A percentile compares a stretch with the other conserved stretches of the same genome.
Evolutionary conservation across 352 stramenopile species (phyloP).

Genomic region (Phytophthora multivora): DNA sequence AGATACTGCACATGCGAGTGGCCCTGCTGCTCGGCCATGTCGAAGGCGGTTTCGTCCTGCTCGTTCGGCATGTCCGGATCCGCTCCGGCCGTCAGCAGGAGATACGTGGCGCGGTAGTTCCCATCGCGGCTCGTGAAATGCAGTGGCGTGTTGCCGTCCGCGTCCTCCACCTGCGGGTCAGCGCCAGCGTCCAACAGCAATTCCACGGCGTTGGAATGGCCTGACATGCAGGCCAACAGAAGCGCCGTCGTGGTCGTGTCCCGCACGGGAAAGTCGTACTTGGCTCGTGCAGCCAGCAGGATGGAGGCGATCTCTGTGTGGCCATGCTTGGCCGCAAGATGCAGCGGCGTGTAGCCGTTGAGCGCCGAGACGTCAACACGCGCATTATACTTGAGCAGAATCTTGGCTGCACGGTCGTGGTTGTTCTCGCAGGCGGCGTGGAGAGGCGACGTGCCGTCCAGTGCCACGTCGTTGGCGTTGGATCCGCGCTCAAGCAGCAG

Average conservation of each 20-base stretch:
- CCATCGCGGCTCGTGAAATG: constrained; percentile 78
- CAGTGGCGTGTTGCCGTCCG: constrained; percentile 80
- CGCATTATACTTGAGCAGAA: constrained; percentile 70
- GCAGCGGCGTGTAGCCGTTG: constrained; percentile 63
- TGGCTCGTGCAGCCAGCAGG: constrained; percentile 48
- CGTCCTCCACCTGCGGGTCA: constrained; percentile 78
- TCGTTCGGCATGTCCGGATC: constrained; percentile 88
- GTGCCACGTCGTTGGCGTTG: constrained; percentile 52
- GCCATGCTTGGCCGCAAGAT: constrained; percentile 66
- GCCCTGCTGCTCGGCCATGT: constrained; percentile 68
- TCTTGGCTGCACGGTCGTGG: constrained; percentile 52
- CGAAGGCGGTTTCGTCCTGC: constrained; percentile 78
- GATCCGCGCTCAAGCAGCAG: constrained; percentile 76
- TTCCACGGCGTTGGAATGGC: constrained; percentile 69
- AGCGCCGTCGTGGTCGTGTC: constrained; percentile 64
- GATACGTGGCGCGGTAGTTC: constrained; percentile 79
- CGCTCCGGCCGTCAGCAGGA: constrained; percentile 80
- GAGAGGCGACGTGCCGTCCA: constrained; percentile 60
- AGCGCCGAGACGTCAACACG: constrained; percentile 41
- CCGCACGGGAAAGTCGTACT: constrained; percentile 52
- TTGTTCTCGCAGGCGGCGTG: constrained; percentile 70
- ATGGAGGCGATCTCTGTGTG: constrained; percentile 47
- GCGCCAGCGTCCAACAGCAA: constrained; percentile 72
- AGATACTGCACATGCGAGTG: constrained; percentile 79
- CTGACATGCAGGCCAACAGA: constrained; percentile 66